Percentiles rank a stretch among this genome's conserved stretches.
Conservation (phyloP, 768 basidiomycete species). For the Dioszegia aurantiaca region DNA sequence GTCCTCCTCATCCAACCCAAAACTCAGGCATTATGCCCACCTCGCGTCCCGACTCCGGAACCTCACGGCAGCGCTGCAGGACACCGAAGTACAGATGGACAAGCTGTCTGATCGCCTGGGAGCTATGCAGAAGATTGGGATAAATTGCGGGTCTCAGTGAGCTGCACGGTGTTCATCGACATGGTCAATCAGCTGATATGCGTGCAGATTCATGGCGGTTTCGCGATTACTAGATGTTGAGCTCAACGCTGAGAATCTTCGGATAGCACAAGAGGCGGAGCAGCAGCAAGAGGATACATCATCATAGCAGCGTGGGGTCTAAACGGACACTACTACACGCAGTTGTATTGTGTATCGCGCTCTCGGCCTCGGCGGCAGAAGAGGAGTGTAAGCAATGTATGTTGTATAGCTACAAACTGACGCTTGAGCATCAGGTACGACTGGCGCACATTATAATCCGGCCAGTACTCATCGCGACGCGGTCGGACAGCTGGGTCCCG, state of each 20-base stretch:
- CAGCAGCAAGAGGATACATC: constrained; percentile 1
- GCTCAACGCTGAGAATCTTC: constrained; percentile 16
- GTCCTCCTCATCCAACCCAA: constrained; percentile 50
- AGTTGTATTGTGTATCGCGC: too few species aligned
- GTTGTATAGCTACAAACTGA: too few species aligned
- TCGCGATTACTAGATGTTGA: constrained; percentile 49
- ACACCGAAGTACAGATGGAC: constrained; percentile 74
- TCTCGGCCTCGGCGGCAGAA: too few species aligned
- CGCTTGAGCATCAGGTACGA: too few species aligned
- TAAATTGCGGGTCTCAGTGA: constrained; percentile 76
- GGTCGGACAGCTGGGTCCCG: too few species aligned
- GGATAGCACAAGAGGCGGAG: constrained; percentile 6
- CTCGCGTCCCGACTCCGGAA: constrained; percentile 67
- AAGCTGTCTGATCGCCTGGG: constrained; percentile 71
- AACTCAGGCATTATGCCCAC: constrained; percentile 76
- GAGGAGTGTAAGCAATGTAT: too few species aligned
- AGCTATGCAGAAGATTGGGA: constrained; percentile 74
- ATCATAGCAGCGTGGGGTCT: too few species aligned
- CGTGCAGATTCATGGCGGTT: constrained; percentile 50
- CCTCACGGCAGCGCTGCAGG: constrained; percentile 66
- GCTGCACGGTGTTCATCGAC: constrained; percentile 38
- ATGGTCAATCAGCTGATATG: not conserved
- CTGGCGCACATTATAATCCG: too few species aligned
- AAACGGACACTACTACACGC: too few species aligned
- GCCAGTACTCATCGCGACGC: too few species aligned